Conservation (phyloP, 2,329 filamentous ascomycete species). For the Fusarium musae region DNA sequence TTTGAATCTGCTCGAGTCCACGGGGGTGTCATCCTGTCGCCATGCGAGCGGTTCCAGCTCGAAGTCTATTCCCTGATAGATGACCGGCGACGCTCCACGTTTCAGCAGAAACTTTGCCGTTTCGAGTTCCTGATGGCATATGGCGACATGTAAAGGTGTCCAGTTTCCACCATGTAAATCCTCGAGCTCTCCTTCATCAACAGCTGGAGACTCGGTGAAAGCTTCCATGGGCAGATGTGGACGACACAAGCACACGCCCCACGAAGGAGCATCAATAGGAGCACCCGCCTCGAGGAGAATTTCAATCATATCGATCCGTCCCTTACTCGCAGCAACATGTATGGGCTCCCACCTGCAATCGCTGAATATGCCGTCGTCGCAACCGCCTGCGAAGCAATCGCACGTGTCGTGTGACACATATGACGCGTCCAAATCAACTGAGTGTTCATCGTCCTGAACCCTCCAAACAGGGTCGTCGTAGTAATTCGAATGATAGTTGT, state of each 20-base stretch:
- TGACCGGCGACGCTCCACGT: conserved; percentile 39
- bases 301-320: conserved; percentile 43
- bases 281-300: conserved; percentile 41
- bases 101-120: conserved; percentile 39
- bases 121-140: conserved; percentile 41
- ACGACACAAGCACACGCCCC: conserved; percentile 43
- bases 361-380: conserved; percentile 45
- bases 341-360: conserved; percentile 45
- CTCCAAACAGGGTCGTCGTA: conserved; percentile 43
- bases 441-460: conserved; percentile 40
- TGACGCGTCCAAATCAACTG: conserved; percentile 41
- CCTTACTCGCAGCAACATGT: conserved; percentile 44
- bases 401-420: conserved; percentile 42
- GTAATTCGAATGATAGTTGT: conserved; percentile 44
- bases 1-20: conserved; percentile 36
- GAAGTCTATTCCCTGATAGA: conserved; percentile 43
- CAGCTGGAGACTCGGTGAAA: conserved; percentile 39
- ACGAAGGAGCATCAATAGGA: conserved; percentile 39
- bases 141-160: conserved; percentile 44
- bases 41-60: conserved; percentile 38
- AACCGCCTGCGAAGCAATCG: conserved; percentile 43
- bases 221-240: conserved; percentile 44
- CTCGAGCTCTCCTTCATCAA: conserved; percentile 44
- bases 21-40: conserved; percentile 37
- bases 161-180: conserved; percentile 44